Evolutionary conservation across 768 basidiomycete genomes (phyloP), one percentile per base, ranked within the genome.

Genomic region (Lanmaoa pseudosensibilis): DNA sequence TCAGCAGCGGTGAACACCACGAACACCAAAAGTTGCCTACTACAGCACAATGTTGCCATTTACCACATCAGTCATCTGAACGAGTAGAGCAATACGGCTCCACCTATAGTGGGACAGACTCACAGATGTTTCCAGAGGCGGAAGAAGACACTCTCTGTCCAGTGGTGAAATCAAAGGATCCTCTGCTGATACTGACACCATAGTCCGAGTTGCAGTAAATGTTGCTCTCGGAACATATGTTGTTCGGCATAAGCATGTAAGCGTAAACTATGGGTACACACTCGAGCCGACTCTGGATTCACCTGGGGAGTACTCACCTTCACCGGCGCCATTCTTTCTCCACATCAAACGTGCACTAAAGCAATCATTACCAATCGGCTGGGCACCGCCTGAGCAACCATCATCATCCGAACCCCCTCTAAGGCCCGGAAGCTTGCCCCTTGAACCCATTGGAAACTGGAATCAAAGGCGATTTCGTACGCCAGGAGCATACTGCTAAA

Each of bases 321-420:
- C 90, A 27, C 87, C 89, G 9, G 66, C 73, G 1, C 84, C 89
- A 46, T 73, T 63, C 38, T 73, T 72, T 64, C 90, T 77, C 88
- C 89, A 92, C 90, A 92, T 92, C 41, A 91, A 51, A 19, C 90
- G 74, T 18, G 83, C 73, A 61, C 84, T 88, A 69, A 90, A 91
- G 72, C 90, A 92, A 59, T 86, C 82, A 30, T 74, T 66, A 9
- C 89, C 89, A 49, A 81, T 77, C 3, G 88, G 77, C 55, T 83
- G 69, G 44, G 78, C 77, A 3, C 90, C 90, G 25, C 89, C 90
- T 30, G 83, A 84, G 68, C 90, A 91, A 2, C 85, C 86, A 16
- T 76, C 74, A 4, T 80, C 73, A 48, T 82, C 79, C 4, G 82
- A 68, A 0, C 89, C 90, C 16, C 90, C 88, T 64, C 89, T 76